Percentiles rank a stretch among this genome's conserved stretches.
Conservation (phyloP, 2,329 filamentous ascomycete species). For the Sporothrix variecibatus region DNA sequence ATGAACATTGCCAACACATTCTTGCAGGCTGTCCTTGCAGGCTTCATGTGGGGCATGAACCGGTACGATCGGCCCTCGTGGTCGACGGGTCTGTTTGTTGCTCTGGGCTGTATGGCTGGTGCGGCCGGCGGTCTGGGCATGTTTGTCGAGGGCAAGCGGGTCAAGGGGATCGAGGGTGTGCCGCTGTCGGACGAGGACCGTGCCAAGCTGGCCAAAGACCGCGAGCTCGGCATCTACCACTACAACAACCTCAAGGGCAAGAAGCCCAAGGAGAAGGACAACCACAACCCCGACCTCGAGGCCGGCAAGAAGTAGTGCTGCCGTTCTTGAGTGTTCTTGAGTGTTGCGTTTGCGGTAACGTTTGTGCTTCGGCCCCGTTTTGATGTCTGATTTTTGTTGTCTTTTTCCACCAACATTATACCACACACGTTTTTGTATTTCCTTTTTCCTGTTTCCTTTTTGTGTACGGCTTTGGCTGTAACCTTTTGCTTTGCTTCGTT, state of each 20-base stretch:
- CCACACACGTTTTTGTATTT: slow-evolving; percentile 4
- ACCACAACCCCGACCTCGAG: slow-evolving; percentile 32
- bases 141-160: slow-evolving; percentile 69
- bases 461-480: neutral
- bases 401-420: slow-evolving; percentile 3
- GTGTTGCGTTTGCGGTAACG: neutral
- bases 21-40: slow-evolving; percentile 70
- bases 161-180: slow-evolving; percentile 73
- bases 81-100: slow-evolving; percentile 79
- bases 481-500: neutral
- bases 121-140: slow-evolving; percentile 68
- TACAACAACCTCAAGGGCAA: slow-evolving; percentile 60
- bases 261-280: slow-evolving; percentile 46
- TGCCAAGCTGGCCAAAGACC: slow-evolving; percentile 53
- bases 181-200: slow-evolving; percentile 59
- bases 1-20: slow-evolving; percentile 78
- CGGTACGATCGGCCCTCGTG: slow-evolving; percentile 73
- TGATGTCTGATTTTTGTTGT: neutral
- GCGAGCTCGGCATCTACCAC: slow-evolving; percentile 58
- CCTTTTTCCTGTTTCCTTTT: neutral
- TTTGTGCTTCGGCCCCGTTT: neutral
- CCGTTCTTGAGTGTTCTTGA: neutral
- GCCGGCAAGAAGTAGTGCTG: slow-evolving; percentile 27
- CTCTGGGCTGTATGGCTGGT: slow-evolving; percentile 69
- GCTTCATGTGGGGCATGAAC: slow-evolving; percentile 82